Evolutionary conservation across 169 alveolate species (phyloP).

Genomic region (Plasmodium knowlesi): DNA sequence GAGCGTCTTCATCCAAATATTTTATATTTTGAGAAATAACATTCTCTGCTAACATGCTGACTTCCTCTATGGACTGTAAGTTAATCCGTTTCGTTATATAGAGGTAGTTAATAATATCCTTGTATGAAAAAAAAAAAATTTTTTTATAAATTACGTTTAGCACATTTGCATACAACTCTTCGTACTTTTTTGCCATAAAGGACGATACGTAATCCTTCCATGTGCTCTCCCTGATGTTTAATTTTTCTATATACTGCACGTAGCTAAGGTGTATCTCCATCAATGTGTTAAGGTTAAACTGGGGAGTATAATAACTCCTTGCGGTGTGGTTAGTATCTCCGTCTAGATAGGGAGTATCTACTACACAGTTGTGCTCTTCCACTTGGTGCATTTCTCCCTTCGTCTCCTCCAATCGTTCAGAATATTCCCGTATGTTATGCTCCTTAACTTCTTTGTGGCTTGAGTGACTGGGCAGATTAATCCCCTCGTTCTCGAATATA

Average conservation of each 20-base stretch:
- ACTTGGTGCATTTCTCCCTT: neutral
- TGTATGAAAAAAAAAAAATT: slow-evolving; percentile 48
- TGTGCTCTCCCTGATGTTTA: slow-evolving; percentile 25
- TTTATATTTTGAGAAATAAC: slow-evolving; percentile 20
- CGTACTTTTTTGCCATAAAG: slow-evolving; percentile 16
- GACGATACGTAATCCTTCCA: slow-evolving; percentile 44
- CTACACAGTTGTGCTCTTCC: neutral
- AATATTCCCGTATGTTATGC: neutral
- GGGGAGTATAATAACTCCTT: neutral
- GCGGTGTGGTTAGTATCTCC: neutral
- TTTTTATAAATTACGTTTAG: slow-evolving; percentile 42
- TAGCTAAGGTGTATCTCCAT: slow-evolving; percentile 39
- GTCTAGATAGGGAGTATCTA: neutral
- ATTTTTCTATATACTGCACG: slow-evolving; percentile 28
- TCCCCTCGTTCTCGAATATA: neutral
- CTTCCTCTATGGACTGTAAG: slow-evolving; percentile 11
- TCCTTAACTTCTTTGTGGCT: neutral
- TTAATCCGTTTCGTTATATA: slow-evolving; percentile 46
- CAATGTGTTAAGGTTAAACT: neutral
- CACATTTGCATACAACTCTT: slow-evolving; percentile 4
- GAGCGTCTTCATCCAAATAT: slow-evolving; percentile 24
- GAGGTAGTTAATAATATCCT: slow-evolving; percentile 50
- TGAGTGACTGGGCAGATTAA: neutral
- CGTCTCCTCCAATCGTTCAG: neutral
- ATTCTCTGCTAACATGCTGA: slow-evolving; percentile 31